Base-by-base conservation (phyloP, 129 eudicot species). In the Lactuca sativa region DNA sequence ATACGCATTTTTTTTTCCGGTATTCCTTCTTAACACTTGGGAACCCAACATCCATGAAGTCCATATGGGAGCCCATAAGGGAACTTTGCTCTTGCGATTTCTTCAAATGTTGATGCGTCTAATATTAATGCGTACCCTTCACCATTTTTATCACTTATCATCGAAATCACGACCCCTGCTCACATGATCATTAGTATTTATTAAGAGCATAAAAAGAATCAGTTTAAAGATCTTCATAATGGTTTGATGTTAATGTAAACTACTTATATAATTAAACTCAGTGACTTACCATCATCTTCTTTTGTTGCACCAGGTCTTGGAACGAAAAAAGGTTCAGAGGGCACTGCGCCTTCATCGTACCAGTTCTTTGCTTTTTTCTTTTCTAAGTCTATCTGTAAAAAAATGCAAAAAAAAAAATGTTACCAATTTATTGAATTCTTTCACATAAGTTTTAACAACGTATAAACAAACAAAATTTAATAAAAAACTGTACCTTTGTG, bases 21-120 rank as follows among this genome's bases (percentile, higher is more conserved):
- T n/a, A 21, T 59, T 7, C 10, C 55, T 15, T 8, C 34, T 71
- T 72, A 83, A 68, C 56, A 62, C 47, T 87, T 87, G 4, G 99
- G 97, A 71, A 95, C 92, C 99, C 99, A 95, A 52, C 96, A 88
- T 36, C 99, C 99, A 74, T 95, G 99, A 62, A 95, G 86, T 25
- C 99, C 99, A 70, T 95, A 95, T 0, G 99, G 99, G 69, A 95
- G 95, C 30, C 97, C 99, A 67, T 95, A 95, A 3, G 99, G 99
- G 69, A 95, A 90, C 77, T 87, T 95, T 15, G 99, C 99, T 80
- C 99, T 84, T 10, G 99, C 97, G 25, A 95, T 88, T 85, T 95
- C 97, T 80, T 90, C 86, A 64, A 95, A 95, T 30, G 89, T 80
- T 34, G 90, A 72, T 12, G 89, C 97, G 17, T 95, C 96, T 25